Percentiles rank a stretch among this genome's conserved stretches.
These are phyloP conservation scores for Phytophthora pseudosyringae DNA, from an alignment of 352 stramenopile genomes.

Conservation along the genomic window DNA sequence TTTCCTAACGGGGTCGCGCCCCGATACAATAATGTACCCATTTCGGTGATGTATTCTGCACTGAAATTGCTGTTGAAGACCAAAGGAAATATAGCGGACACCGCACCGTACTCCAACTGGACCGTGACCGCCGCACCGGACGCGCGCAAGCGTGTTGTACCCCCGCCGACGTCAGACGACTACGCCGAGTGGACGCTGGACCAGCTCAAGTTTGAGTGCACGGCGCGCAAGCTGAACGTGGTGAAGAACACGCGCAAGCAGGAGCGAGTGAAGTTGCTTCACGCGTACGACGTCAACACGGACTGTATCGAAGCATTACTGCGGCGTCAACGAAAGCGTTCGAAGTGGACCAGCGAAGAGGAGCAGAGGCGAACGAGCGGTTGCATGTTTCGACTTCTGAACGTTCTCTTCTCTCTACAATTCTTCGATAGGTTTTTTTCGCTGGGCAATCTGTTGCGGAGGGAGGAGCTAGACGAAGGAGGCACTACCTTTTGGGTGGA, in stretches of 20 bases:
- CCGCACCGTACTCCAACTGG: too few species aligned
- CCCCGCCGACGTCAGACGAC: too few species aligned
- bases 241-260: slow-evolving; percentile 16
- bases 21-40: too few species aligned
- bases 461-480: slow-evolving; percentile 1
- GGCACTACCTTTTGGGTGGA: slow-evolving; percentile 4
- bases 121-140: too few species aligned
- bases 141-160: too few species aligned
- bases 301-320: background rate
- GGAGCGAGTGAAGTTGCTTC: slow-evolving; percentile 1
- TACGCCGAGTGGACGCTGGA: too few species aligned
- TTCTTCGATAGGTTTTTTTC: slow-evolving; percentile 7
- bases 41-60: too few species aligned
- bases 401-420: slow-evolving; percentile 11
- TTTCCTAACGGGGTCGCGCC: too few species aligned
- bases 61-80: too few species aligned
- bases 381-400: slow-evolving; percentile 10
- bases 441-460: background rate
- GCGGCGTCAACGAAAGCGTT: background rate
- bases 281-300: background rate
- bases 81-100: too few species aligned
- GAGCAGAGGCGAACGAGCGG: background rate
- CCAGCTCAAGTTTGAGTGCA: too few species aligned
- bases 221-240: too few species aligned
- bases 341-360: background rate